Evolutionary conservation across 139 green algal genomes (phyloP), one percentile per base, ranked within the genome.

Genomic region (Gonium pectorale): DNA sequence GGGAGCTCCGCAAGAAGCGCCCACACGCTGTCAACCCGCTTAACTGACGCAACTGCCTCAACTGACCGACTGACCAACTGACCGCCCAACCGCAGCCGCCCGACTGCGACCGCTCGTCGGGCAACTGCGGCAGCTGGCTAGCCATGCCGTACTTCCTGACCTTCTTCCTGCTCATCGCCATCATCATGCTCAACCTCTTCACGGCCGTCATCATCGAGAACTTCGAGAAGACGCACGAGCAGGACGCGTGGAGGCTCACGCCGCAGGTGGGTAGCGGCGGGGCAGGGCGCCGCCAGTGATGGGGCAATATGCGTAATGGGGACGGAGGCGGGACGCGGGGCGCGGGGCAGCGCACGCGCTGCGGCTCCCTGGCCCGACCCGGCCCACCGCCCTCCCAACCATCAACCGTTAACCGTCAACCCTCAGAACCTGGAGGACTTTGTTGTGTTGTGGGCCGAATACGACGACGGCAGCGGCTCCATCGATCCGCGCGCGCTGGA

Each of bases 161-260:
- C 67, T 96, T 95, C 77, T 89, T 94, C 54, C 67, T 94, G 22
- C 43, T 92, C 17, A 91, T 95, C 64, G 85, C 86, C 67, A 92
- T 95, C 72, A 93, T 95, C 83, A 92, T 96, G 90, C 81, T 92
- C 56, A 92, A 95, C 68, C 89, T 95, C 44, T 94, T 95, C 86
- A 93, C 90, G 19, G 89, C 90, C 29, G 88, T 95, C 67, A 91
- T 94, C 85, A 89, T 95, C 67, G 92, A 96, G 77, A 95, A 91
- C 68, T 96, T 96, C 52, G 92, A 96, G 78, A 90, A 92, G 62
- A 88, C 93, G 74, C 84, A 94, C 82, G 87, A 94, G 83, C 88
- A 91, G 67, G 92, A 86, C 26, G 80, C 70, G 5, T 90, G 87
- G 87, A 86, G 82, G 67, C 87, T 90, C 31, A 80, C 75, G 13